Conservation (phyloP, 768 basidiomycete species). For the Scleroderma citrinum region DNA sequence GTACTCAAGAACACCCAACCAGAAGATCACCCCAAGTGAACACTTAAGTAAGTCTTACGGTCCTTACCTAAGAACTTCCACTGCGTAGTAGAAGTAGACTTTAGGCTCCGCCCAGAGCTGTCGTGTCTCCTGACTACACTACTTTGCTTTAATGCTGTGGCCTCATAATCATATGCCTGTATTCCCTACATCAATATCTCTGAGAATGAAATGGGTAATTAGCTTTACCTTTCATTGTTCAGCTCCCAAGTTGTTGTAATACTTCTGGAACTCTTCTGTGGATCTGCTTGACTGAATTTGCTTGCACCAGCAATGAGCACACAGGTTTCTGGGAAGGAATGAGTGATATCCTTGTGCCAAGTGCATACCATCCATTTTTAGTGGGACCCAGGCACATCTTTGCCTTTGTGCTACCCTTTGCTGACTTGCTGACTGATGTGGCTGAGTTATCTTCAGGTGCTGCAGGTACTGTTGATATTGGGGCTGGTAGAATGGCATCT, state of each 20-base stretch:
- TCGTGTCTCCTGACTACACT: too few relatives aligned
- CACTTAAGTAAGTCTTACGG: too few relatives aligned
- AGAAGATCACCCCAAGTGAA: too few relatives aligned
- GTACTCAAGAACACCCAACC: too few relatives aligned
- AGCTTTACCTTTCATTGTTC: background rate
- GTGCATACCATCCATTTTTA: background rate
- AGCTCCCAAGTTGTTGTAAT: background rate
- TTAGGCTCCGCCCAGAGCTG: too few relatives aligned
- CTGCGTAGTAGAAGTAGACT: too few relatives aligned
- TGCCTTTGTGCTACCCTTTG: background rate
- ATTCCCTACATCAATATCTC: background rate
- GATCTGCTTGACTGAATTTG: background rate
- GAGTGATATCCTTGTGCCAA: background rate
- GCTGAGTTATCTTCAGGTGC: background rate
- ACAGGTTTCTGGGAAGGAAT: background rate
- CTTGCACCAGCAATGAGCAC: background rate
- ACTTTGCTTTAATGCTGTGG: background rate
- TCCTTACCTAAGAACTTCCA: too few relatives aligned
- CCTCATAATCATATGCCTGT: background rate
- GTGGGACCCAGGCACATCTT: background rate
- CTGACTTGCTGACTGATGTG: background rate
- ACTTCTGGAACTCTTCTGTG: background rate
- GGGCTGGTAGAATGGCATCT: background rate
- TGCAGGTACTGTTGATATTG: background rate
- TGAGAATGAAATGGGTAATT: background rate